These are phyloP conservation scores for Striga asiatica DNA, from an alignment of 257 asterid species.

Conservation along the genomic window DNA sequence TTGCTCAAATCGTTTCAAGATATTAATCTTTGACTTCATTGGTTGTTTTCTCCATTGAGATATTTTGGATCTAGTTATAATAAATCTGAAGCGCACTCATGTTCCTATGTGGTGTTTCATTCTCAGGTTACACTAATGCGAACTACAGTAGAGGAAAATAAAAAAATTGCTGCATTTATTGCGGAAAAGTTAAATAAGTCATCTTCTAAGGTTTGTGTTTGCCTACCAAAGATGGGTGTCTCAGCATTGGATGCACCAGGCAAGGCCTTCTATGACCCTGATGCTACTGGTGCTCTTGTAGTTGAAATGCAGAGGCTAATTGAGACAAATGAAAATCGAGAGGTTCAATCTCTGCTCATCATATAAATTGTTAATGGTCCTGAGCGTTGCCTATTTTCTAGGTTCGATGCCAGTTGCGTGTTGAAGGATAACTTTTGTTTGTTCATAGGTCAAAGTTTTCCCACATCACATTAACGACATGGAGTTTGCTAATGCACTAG, in stretches of 20 bases:
- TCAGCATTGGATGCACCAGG: slow-evolving; percentile 90
- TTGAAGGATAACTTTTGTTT: slow-evolving; percentile 11
- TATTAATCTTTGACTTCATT: slow-evolving; percentile 12
- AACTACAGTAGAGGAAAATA: slow-evolving; percentile 71
- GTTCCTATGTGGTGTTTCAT: slow-evolving; percentile 5
- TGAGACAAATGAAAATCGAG: slow-evolving; percentile 45
- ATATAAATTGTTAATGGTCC: neutral
- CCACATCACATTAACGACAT: slow-evolving; percentile 77
- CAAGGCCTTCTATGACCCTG: slow-evolving; percentile 70
- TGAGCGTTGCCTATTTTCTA: too few relatives aligned
- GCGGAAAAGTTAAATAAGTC: slow-evolving; percentile 72
- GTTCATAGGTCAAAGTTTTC: slow-evolving; percentile 52
- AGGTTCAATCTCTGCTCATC: slow-evolving; percentile 38
- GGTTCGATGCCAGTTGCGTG: neutral
- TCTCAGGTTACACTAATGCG: slow-evolving; percentile 76
- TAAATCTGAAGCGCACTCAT: neutral
- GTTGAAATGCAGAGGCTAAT: slow-evolving; percentile 53
- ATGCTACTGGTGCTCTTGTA: slow-evolving; percentile 62
- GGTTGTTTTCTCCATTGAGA: neutral
- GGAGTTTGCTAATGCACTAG: slow-evolving; percentile 79
- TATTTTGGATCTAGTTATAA: neutral
- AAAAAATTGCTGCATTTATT: slow-evolving; percentile 74
- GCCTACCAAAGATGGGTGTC: slow-evolving; percentile 81
- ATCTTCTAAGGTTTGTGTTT: slow-evolving; percentile 56
- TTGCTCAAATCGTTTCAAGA: slow-evolving; percentile 3